Percentiles rank a stretch among this genome's conserved stretches.
These are phyloP conservation scores for Pterulicium gracile DNA, from an alignment of 1,284 basidiomycete genomes.

Conservation along the genomic window DNA sequence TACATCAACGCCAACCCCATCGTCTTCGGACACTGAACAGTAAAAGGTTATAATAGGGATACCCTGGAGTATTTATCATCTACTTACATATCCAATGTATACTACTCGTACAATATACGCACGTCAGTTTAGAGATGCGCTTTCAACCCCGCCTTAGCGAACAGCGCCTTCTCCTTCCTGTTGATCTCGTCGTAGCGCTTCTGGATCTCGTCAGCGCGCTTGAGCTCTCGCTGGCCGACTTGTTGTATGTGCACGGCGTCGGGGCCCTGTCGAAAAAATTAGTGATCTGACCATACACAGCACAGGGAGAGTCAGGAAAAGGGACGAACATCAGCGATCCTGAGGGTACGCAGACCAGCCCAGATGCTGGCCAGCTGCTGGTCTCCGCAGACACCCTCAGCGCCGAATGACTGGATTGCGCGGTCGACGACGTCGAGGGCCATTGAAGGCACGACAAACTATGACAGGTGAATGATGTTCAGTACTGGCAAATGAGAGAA, in stretches of 20 bases:
- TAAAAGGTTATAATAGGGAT: too few species aligned
- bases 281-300: constrained; percentile 7
- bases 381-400: constrained; percentile 91
- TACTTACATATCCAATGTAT: too few species aligned
- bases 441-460: constrained; percentile 90
- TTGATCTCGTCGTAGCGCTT: constrained; percentile 42
- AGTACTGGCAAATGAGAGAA: constrained; percentile 3
- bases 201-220: constrained; percentile 47
- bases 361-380: constrained; percentile 72
- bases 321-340: constrained; percentile 76
- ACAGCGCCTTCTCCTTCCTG: constrained; percentile 47
- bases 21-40: neutral
- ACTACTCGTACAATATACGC: neutral
- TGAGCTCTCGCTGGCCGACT: constrained; percentile 80
- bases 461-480: constrained; percentile 9
- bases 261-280: constrained; percentile 4
- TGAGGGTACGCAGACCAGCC: constrained; percentile 77
- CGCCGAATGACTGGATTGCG: constrained; percentile 91
- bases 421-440: constrained; percentile 84
- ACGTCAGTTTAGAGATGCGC: constrained; percentile 32
- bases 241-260: constrained; percentile 85
- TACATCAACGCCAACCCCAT: neutral
- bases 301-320: constrained; percentile 59
- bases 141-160: constrained; percentile 50
- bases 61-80: too few species aligned